Conservation (phyloP, 2,329 filamentous ascomycete genomes). For the Pleomassaria siparia region DNA sequence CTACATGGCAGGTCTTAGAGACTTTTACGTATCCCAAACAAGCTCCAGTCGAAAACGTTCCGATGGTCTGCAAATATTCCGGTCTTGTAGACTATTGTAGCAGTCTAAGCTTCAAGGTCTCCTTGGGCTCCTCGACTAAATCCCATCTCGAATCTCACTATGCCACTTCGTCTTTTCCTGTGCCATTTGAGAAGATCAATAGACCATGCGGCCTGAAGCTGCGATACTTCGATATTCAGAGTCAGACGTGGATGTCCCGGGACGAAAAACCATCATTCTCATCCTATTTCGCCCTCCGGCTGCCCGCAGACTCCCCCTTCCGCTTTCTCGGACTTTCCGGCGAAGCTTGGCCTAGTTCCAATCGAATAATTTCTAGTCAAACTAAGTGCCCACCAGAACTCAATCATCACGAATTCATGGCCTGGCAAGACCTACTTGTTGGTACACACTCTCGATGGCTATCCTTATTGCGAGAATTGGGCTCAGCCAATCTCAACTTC, state of each 20-base stretch:
- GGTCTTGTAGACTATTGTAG: slow-evolving; percentile 30
- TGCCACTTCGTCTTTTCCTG: slow-evolving; percentile 43
- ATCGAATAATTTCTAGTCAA: slow-evolving; percentile 56
- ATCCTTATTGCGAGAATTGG: slow-evolving; percentile 54
- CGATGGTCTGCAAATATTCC: slow-evolving; percentile 36
- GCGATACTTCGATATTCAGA: slow-evolving; percentile 50
- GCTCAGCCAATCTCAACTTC: slow-evolving; percentile 61
- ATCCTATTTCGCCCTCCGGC: slow-evolving; percentile 46
- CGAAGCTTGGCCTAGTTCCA: slow-evolving; percentile 53
- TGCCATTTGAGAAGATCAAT: slow-evolving; percentile 46
- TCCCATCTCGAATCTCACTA: slow-evolving; percentile 55
- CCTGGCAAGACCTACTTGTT: slow-evolving; percentile 53
- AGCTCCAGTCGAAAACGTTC: slow-evolving; percentile 4
- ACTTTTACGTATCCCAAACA: slow-evolving; percentile 30
- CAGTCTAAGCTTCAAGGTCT: slow-evolving; percentile 22
- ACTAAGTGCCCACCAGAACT: slow-evolving; percentile 50
- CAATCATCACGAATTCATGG: slow-evolving; percentile 55
- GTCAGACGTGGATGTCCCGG: slow-evolving; percentile 44
- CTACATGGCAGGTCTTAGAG: slow-evolving; percentile 53
- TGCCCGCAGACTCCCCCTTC: slow-evolving; percentile 46
- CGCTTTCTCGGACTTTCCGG: slow-evolving; percentile 29
- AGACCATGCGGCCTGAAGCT: slow-evolving; percentile 51
- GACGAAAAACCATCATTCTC: slow-evolving; percentile 44
- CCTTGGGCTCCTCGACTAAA: slow-evolving; percentile 51
- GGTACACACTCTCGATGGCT: slow-evolving; percentile 53